Conservation (phyloP, 2,329 filamentous ascomycete species). For the Microcyclospora tardicrescens region DNA sequence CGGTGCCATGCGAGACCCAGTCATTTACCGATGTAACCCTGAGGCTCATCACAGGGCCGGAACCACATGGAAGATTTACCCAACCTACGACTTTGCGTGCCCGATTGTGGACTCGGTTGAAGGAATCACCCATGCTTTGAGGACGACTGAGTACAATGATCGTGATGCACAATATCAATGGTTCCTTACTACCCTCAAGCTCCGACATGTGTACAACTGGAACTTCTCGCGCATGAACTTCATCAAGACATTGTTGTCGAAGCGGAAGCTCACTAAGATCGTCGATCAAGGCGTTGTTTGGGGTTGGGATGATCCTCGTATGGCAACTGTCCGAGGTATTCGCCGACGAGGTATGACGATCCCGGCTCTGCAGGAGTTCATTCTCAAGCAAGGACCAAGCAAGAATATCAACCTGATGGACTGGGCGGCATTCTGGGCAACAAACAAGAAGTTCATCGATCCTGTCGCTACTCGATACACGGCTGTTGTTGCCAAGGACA, state of each 20-base stretch:
- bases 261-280: conserved; percentile 74
- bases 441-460: conserved; percentile 42
- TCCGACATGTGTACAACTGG: conserved; percentile 72
- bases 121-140: conserved; percentile 70
- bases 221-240: conserved; percentile 80
- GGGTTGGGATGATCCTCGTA: conserved; percentile 78
- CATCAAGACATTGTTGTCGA: conserved; percentile 67
- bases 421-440: conserved; percentile 53
- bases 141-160: conserved; percentile 79
- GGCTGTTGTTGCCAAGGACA: conserved; percentile 52
- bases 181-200: conserved; percentile 62
- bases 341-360: conserved; percentile 68
- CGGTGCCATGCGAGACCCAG: conserved; percentile 89
- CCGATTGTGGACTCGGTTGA: conserved; percentile 69
- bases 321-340: conserved; percentile 74
- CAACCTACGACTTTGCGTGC: conserved; percentile 77
- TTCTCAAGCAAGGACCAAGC: conserved; percentile 70
- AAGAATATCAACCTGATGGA: conserved; percentile 76
- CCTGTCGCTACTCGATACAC: conserved; percentile 36
- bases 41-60: conserved; percentile 64
- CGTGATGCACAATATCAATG: conserved; percentile 78
- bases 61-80: conserved; percentile 70
- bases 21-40: conserved; percentile 90
- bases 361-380: conserved; percentile 67
- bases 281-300: conserved; percentile 63